phyloP scores from a whole-genome alignment of 441 rosid species.

The Brassica balearica region DNA sequence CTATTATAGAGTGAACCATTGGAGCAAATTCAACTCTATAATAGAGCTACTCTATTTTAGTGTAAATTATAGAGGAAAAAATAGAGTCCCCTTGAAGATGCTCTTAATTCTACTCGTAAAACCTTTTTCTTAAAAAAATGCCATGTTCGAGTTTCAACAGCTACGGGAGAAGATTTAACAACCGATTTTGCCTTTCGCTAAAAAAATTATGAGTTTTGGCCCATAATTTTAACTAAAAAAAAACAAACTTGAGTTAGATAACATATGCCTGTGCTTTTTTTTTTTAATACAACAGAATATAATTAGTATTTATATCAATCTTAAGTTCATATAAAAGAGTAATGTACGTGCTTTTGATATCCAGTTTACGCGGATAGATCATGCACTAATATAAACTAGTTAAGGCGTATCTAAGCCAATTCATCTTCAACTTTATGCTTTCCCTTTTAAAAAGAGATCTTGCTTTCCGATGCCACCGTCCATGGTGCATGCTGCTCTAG shows the following conservation, averaged over 20 bases:
- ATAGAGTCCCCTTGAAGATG: too few species aligned
- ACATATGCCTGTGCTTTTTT: not conserved
- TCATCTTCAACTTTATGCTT: constrained; percentile 37
- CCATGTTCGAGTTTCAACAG: too few species aligned
- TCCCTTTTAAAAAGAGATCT: not conserved
- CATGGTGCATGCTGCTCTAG: constrained; percentile 3
- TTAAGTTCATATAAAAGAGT: constrained; percentile 8
- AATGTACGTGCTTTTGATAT: constrained; percentile 36
- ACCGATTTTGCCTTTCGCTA: not conserved
- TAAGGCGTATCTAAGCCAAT: constrained; percentile 22
- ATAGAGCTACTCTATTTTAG: too few species aligned
- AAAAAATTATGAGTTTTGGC: not conserved
- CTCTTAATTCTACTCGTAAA: too few species aligned
- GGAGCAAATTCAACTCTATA: too few species aligned
- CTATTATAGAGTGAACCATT: too few species aligned
- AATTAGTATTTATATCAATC: not conserved
- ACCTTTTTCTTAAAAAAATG: too few species aligned
- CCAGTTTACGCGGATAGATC: constrained; percentile 32
- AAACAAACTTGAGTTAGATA: not conserved
- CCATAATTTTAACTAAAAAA: too few species aligned
- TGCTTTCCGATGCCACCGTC: constrained; percentile 3
- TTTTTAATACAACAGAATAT: not conserved
- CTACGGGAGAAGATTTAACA: too few species aligned
- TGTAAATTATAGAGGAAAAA: too few species aligned
- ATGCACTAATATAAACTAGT: constrained; percentile 39